Percentiles rank a stretch among this genome's conserved stretches.
phyloP scores from a whole-genome alignment of 148 eudicot species.

The Rheum nobile region DNA sequence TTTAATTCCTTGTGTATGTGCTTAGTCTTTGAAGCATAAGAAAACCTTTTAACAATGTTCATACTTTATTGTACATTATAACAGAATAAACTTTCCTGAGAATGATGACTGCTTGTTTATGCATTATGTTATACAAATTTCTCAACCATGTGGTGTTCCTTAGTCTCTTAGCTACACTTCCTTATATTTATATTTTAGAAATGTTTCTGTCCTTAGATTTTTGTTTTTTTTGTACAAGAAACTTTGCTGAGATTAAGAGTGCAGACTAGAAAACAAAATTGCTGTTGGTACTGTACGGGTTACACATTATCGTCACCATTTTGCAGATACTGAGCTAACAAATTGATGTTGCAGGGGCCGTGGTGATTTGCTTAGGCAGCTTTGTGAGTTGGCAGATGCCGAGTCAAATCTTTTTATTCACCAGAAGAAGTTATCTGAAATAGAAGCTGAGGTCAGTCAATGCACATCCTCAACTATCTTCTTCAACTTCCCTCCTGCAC shows the following conservation, averaged over 20 bases:
- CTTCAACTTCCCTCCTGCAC: not conserved
- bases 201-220: not conserved
- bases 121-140: not conserved
- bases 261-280: not conserved
- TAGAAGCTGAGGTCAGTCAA: slow-evolving; percentile 71
- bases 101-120: not conserved
- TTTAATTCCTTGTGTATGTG: not conserved
- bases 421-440: slow-evolving; percentile 62
- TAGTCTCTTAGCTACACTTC: not conserved
- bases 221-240: not conserved
- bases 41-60: not conserved
- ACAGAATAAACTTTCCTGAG: not conserved
- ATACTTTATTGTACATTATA: not conserved
- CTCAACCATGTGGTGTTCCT: not conserved
- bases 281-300: not conserved
- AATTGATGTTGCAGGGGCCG: slow-evolving; percentile 70
- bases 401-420: slow-evolving; percentile 63
- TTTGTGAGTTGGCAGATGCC: slow-evolving; percentile 74
- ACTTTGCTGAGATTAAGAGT: not conserved
- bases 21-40: not conserved
- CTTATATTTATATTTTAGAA: not conserved
- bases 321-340: slow-evolving; percentile 8
- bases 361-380: slow-evolving; percentile 76
- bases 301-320: not conserved
- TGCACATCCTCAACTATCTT: not conserved